Evolutionary conservation across 108 stramenopile species (phyloP).

Genomic region (Skeletonema grethae): DNA sequence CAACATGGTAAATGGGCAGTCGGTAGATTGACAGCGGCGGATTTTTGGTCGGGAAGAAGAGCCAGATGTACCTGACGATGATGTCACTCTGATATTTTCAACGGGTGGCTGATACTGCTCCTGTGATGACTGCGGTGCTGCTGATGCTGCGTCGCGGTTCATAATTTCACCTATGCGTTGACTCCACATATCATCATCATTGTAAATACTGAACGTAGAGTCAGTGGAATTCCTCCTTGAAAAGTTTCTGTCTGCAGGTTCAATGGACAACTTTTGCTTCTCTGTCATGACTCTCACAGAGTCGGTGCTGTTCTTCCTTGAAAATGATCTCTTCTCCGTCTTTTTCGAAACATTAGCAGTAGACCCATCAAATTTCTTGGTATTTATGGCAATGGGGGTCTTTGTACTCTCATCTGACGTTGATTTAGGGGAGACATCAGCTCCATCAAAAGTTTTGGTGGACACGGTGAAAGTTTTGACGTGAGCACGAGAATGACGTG

Average conservation of each 20-base stretch:
- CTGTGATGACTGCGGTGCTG: background rate
- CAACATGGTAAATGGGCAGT: background rate
- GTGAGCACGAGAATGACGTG: background rate
- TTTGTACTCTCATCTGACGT: background rate
- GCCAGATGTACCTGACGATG: background rate
- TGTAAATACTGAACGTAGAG: background rate
- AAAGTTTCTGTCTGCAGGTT: background rate
- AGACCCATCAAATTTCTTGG: background rate
- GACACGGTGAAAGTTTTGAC: background rate
- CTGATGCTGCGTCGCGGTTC: background rate
- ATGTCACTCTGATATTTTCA: background rate
- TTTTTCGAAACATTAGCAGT: background rate
- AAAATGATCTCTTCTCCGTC: background rate
- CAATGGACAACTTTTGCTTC: background rate
- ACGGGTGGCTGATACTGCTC: background rate
- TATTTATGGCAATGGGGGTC: background rate
- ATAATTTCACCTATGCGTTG: constrained; percentile 3
- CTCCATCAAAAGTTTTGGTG: background rate
- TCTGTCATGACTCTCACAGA: background rate
- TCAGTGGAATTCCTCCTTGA: background rate
- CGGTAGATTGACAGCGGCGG: background rate
- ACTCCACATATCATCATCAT: background rate
- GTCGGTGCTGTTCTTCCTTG: constrained; percentile 1
- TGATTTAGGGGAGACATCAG: background rate
- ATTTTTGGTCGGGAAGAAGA: background rate